Percentiles rank a stretch among this genome's conserved stretches.
These are phyloP conservation scores for Calonectria pseudoreteaudii DNA, from an alignment of 2,329 filamentous ascomycete species.

Conservation along the genomic window DNA sequence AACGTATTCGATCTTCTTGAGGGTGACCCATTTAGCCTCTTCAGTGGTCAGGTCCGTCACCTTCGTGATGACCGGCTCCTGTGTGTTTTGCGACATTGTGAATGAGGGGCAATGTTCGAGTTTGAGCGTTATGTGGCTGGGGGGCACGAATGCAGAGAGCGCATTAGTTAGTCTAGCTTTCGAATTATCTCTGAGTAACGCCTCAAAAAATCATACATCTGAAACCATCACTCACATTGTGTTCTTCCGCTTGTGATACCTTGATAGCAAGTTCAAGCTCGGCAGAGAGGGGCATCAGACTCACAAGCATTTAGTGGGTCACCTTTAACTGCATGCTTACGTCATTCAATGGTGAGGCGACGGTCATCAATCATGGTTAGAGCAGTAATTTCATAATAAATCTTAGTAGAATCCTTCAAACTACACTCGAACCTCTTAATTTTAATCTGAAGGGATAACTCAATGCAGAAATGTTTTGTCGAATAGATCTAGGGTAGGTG, in stretches of 20 bases:
- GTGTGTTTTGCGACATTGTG: slow-evolving; percentile 15
- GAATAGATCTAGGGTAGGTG: not conserved
- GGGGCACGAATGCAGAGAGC: not conserved
- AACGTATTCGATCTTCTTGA: slow-evolving; percentile 43
- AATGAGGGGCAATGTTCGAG: not conserved
- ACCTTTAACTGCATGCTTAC: not conserved
- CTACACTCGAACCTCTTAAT: not conserved
- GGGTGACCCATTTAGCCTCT: slow-evolving; percentile 41
- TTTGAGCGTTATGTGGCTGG: not conserved
- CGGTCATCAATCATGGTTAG: not conserved
- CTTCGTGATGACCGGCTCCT: slow-evolving; percentile 41
- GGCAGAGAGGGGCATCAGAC: not conserved
- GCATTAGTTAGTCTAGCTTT: not conserved
- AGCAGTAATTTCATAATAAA: no score
- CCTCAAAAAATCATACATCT: not conserved
- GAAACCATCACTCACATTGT: not conserved
- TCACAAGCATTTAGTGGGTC: not conserved
- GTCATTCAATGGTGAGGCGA: not conserved
- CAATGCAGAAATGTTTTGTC: rapidly evolving
- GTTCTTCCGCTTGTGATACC: not conserved
- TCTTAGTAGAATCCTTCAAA: not conserved
- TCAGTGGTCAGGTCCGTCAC: slow-evolving; percentile 35
- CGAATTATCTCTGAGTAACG: not conserved
- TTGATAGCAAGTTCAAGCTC: not conserved
- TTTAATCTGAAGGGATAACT: no score